Evolutionary conservation across 169 alveolate species (phyloP).

Genomic region (Cyclospora cayetanensis): DNA sequence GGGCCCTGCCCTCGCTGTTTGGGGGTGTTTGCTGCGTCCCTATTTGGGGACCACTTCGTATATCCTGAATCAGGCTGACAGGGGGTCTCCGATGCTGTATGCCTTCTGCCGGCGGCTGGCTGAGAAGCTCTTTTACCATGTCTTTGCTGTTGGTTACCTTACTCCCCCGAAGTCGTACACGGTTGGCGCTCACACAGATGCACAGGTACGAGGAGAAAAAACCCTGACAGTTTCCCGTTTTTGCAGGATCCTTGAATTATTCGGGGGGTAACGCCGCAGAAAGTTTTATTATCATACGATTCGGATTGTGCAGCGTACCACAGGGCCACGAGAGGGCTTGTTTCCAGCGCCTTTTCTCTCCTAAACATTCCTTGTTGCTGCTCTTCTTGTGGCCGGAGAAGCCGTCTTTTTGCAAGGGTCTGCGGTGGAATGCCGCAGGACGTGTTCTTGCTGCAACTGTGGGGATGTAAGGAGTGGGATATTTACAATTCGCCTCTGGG

Average conservation of each 20-base stretch:
- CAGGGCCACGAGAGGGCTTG: no score
- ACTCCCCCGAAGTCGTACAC: conserved; percentile 73
- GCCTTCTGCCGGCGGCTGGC: conserved; percentile 57
- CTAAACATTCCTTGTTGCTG: background rate
- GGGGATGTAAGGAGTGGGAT: conserved; percentile 71
- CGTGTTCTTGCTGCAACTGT: conserved; percentile 68
- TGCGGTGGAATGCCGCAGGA: conserved; percentile 64
- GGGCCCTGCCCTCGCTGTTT: background rate
- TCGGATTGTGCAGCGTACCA: no score
- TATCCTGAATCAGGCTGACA: conserved; percentile 73
- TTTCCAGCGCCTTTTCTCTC: background rate
- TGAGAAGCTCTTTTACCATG: conserved; percentile 29
- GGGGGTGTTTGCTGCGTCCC: background rate
- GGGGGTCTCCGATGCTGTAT: background rate
- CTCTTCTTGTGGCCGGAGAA: background rate
- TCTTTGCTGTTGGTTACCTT: conserved; percentile 71
- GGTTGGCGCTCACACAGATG: conserved; percentile 74
- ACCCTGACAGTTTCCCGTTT: no score
- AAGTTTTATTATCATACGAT: no score
- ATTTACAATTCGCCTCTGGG: background rate
- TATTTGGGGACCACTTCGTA: conserved; percentile 45
- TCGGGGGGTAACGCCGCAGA: no score
- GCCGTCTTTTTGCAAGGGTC: background rate
- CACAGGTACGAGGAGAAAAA: no score
- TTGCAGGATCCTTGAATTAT: no score